phyloP scores from a whole-genome alignment of 176 grass and related monocot species.

The Thalia dealbata region DNA sequence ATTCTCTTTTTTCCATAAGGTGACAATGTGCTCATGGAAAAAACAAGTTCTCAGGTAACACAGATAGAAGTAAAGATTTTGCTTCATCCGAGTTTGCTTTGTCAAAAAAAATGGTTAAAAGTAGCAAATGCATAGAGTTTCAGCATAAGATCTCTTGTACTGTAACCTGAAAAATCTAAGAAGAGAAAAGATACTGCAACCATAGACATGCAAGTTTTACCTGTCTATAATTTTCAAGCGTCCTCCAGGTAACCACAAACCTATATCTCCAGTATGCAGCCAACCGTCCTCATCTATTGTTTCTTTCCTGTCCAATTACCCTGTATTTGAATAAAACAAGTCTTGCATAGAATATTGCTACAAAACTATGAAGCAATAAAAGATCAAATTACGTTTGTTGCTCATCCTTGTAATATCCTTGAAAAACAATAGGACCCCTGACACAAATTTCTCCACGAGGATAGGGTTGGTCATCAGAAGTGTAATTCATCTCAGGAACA shows the following conservation, averaged over 20 bases:
- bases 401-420: slow-evolving; percentile 86
- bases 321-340: slow-evolving; percentile 10
- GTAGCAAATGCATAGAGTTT: no score
- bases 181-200: not conserved
- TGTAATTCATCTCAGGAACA: slow-evolving; percentile 98
- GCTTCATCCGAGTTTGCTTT: no score
- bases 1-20: no score
- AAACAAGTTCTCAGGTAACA: no score
- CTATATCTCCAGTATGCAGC: slow-evolving; percentile 98
- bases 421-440: slow-evolving; percentile 64
- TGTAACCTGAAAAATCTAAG: no score
- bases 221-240: slow-evolving; percentile 93
- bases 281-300: slow-evolving; percentile 84
- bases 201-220: slow-evolving; percentile 21
- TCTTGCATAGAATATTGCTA: slow-evolving; percentile 3
- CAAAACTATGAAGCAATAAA: not conserved
- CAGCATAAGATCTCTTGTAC: no score
- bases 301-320: slow-evolving; percentile 45
- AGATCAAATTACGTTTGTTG: slow-evolving; percentile 54
- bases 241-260: slow-evolving; percentile 87
- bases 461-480: slow-evolving; percentile 79
- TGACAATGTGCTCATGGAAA: no score
- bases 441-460: slow-evolving; percentile 96
- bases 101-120: no score
- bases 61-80: no score